These are phyloP conservation scores for Ganoderma lingzhi DNA, from an alignment of 1,284 basidiomycete species.

Conservation along the genomic window DNA sequence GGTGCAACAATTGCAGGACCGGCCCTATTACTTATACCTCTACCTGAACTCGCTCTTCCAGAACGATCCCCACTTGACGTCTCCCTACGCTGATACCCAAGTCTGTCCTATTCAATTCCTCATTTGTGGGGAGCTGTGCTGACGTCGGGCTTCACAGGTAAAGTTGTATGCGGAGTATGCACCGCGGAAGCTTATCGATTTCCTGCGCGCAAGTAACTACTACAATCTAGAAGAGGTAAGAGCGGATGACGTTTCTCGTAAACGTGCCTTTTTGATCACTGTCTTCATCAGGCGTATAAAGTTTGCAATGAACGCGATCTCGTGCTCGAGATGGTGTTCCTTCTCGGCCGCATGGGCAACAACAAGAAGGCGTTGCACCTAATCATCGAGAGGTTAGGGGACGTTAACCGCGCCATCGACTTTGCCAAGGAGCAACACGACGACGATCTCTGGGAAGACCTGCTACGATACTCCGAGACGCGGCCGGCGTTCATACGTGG, in stretches of 20 bases:
- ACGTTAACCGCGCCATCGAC: conserved; percentile 95
- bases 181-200: conserved; percentile 83
- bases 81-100: conserved; percentile 87
- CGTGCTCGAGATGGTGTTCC: conserved; percentile 97
- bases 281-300: conserved; percentile 74
- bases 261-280: not conserved
- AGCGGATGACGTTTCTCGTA: no score
- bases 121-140: not conserved
- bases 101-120: conserved; percentile 44
- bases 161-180: conserved; percentile 94
- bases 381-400: conserved; percentile 94
- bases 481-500: conserved; percentile 96
- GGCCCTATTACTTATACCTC: conserved; percentile 88
- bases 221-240: conserved; percentile 89
- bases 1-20: conserved; percentile 83
- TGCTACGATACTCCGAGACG: conserved; percentile 94
- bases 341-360: conserved; percentile 97
- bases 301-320: conserved; percentile 88
- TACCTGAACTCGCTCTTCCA: conserved; percentile 94
- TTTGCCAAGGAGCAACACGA: conserved; percentile 99
- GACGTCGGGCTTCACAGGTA: conserved; percentile 55
- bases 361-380: conserved; percentile 94
- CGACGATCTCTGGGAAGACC: conserved; percentile 97
- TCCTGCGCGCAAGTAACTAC: conserved; percentile 90
- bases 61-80: conserved; percentile 85